These are phyloP conservation scores for Rutstroemia sp. DNA, from an alignment of 2,329 filamentous ascomycete species.

Conservation along the genomic window DNA sequence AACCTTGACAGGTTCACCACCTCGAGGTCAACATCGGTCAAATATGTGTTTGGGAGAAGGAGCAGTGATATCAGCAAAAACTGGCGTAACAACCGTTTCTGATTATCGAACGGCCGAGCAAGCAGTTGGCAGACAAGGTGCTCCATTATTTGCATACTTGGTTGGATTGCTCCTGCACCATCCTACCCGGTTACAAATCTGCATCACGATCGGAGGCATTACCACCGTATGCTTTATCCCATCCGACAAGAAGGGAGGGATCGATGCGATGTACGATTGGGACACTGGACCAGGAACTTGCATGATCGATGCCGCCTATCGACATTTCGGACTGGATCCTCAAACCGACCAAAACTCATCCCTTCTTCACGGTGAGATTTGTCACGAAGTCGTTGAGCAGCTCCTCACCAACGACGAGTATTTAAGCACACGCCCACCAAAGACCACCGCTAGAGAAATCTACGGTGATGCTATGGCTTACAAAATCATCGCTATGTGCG, in stretches of 20 bases:
- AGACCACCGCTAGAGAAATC: slow-evolving; percentile 28
- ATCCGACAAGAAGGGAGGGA: slow-evolving; percentile 25
- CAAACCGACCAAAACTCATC: slow-evolving; percentile 20
- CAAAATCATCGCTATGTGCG: slow-evolving; percentile 25
- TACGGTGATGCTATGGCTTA: slow-evolving; percentile 27
- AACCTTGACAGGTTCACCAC: slow-evolving; percentile 24
- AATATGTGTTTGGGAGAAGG: slow-evolving; percentile 30
- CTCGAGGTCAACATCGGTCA: slow-evolving; percentile 26
- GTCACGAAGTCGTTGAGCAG: slow-evolving; percentile 27
- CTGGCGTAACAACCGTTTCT: slow-evolving; percentile 29
- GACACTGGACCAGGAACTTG: slow-evolving; percentile 28
- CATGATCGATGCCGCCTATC: slow-evolving; percentile 27
- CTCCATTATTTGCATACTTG: slow-evolving; percentile 27
- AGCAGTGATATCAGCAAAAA: slow-evolving; percentile 29
- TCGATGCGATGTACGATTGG: slow-evolving; percentile 31
- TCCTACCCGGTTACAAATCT: slow-evolving; percentile 27
- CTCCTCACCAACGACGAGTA: slow-evolving; percentile 24
- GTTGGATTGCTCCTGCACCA: slow-evolving; percentile 28
- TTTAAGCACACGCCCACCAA: slow-evolving; percentile 24
- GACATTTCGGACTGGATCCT: slow-evolving; percentile 26
- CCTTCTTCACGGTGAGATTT: slow-evolving; percentile 23
- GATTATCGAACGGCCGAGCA: slow-evolving; percentile 30
- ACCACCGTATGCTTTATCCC: slow-evolving; percentile 28
- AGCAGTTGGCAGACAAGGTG: slow-evolving; percentile 29
- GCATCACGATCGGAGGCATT: slow-evolving; percentile 27